Base-by-base conservation (phyloP, 176 grass and related monocot genomes). In the Rhynchospora pubera region DNA sequence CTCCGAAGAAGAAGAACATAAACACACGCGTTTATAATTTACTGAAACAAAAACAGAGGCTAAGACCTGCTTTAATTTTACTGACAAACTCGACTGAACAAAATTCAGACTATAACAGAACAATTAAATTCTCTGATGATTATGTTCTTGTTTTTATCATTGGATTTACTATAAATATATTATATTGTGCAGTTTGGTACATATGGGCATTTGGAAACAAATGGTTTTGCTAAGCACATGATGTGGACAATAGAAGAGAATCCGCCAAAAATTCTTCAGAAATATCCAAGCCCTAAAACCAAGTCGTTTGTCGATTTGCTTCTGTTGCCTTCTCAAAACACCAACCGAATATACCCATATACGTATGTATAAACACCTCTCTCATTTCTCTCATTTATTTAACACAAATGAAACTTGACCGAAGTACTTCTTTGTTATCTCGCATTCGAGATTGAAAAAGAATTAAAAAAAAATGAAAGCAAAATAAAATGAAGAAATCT, bases 251-350 rank as follows among this genome's bases (percentile, higher is more conserved):
- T 97, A 70, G 94, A 97, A 69, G 72, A 86, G 14, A 85, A 92
- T 71, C 94, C 94, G 79, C 94, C 94, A 34, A 46, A 63, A 48
- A 64, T 82, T 65, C 79, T 82, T 64, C 59, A 82, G 79, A 65
- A 82, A 64, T 82, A 64, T 53, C 90, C 86, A 76, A 67, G 85
- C 34, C 87, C 89, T 79, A 92, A 91, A 61, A 83, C 87, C 67
- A 93, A 89, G 85, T 82, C 91, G 65, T 97, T 89, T 90, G 87
- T 94, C 66, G 94, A 97, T 84, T 65, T 97, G 42, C 91, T 94
- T 66, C 86, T 97, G 21, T 88, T 84, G 84, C 91, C 94, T 53
- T 87, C 91, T 86, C 89, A 92, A 15, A 87, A 94, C 60, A 89
- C 93, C 81, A 77, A 87, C 53, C 86, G 93, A 78, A 90, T 89